Percentiles rank a stretch among this genome's conserved stretches.
These are phyloP conservation scores for Nicotiana obtusifolia DNA, from an alignment of 257 asterid genomes.

Conservation along the genomic window DNA sequence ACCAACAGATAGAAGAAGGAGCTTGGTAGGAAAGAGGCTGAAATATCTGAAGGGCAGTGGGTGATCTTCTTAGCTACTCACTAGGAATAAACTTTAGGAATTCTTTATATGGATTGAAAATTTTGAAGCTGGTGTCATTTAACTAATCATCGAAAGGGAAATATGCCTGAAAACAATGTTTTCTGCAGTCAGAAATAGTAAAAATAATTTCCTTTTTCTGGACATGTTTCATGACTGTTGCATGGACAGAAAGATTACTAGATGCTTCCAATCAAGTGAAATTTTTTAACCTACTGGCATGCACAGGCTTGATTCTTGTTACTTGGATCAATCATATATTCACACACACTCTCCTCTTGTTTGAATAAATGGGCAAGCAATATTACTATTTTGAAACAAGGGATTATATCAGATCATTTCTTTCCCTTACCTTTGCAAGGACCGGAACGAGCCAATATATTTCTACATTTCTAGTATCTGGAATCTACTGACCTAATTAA, in stretches of 20 bases:
- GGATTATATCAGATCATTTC: too few relatives aligned
- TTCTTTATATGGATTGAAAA: not conserved
- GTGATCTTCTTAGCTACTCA: not conserved
- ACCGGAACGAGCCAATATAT: too few relatives aligned
- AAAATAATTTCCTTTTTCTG: not conserved
- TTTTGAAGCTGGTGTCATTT: not conserved
- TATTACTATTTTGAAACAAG: too few relatives aligned
- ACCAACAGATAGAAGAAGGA: not conserved
- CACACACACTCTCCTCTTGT: too few relatives aligned
- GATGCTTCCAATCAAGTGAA: slow-evolving; percentile 1
- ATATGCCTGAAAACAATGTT: not conserved
- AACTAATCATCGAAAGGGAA: not conserved
- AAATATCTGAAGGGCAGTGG: not conserved
- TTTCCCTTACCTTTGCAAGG: too few relatives aligned
- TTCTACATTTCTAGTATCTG: too few relatives aligned
- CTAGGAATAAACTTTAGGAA: not conserved
- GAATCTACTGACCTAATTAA: too few relatives aligned
- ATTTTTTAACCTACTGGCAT: not conserved
- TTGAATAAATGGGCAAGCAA: too few relatives aligned
- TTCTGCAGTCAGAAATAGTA: not conserved
- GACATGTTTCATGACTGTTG: not conserved
- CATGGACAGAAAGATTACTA: not conserved
- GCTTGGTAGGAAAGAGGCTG: not conserved
- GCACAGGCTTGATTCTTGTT: not conserved
- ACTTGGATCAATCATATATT: too few relatives aligned